Conservation (phyloP, 2,329 filamentous ascomycete species). For the Fusarium protoensiforme region DNA sequence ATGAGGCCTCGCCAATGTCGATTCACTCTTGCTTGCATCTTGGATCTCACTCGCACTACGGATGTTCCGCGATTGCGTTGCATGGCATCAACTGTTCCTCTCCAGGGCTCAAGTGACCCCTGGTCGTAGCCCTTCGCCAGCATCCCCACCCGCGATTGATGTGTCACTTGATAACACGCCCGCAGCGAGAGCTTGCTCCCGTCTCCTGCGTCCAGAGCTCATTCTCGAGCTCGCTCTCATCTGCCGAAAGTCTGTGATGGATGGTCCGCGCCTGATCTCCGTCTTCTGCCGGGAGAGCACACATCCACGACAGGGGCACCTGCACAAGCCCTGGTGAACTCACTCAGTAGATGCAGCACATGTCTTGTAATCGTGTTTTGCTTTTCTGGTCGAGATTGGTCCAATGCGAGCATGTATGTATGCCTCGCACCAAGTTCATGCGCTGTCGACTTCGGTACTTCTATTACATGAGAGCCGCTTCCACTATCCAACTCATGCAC, state of each 20-base stretch:
- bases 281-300: background rate
- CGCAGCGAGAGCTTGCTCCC: background rate
- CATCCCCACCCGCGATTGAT: conserved; percentile 7
- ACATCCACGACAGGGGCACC: background rate
- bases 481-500: background rate
- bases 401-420: background rate
- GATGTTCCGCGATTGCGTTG: conserved; percentile 22
- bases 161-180: background rate
- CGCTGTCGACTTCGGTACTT: background rate
- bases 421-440: conserved; percentile 2
- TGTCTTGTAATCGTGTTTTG: conserved; percentile 2
- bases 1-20: background rate
- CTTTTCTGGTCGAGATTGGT: conserved; percentile 12
- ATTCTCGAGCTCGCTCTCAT: background rate
- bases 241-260: background rate
- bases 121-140: conserved; percentile 2
- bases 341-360: background rate
- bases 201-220: background rate
- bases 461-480: background rate
- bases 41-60: conserved; percentile 9
- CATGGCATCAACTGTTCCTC: conserved; percentile 26
- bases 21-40: conserved; percentile 6
- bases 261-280: background rate
- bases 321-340: background rate
- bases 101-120: conserved; percentile 17